phyloP scores from a whole-genome alignment of 768 basidiomycete genomes.

The Nidularia pulvinata region DNA sequence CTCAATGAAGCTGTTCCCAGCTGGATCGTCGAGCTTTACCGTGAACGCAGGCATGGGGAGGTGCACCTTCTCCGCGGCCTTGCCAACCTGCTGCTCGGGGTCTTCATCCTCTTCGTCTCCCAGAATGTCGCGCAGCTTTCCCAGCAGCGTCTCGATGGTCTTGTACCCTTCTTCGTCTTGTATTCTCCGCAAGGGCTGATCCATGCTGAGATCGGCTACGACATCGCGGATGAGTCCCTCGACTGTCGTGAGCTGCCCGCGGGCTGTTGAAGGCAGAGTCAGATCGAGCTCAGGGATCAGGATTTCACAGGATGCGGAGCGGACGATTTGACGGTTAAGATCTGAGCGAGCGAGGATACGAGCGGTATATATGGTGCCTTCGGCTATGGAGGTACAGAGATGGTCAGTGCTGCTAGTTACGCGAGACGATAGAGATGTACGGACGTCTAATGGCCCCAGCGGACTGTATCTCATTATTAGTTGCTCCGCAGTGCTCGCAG shows the following conservation, averaged over 20 bases:
- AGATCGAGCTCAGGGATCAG: constrained; percentile 86
- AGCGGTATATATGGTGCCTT: constrained; percentile 81
- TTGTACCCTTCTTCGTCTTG: constrained; percentile 71
- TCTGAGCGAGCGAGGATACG: constrained; percentile 74
- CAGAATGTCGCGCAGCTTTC: constrained; percentile 61
- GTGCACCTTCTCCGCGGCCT: constrained; percentile 32
- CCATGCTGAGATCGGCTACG: constrained; percentile 72
- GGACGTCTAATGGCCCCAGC: constrained; percentile 85
- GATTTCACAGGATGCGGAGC: constrained; percentile 82
- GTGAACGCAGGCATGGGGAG: constrained; percentile 74
- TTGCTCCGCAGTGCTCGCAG: constrained; percentile 88
- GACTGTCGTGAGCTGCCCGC: constrained; percentile 95
- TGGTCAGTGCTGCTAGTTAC: neutral
- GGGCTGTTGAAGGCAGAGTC: constrained; percentile 80
- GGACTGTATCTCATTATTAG: constrained; percentile 94
- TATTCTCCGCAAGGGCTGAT: constrained; percentile 83
- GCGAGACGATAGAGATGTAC: constrained; percentile 16
- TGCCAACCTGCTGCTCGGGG: constrained; percentile 32
- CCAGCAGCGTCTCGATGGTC: constrained; percentile 79
- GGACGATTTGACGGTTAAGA: constrained; percentile 91
- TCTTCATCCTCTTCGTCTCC: constrained; percentile 59
- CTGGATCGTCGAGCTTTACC: constrained; percentile 86
- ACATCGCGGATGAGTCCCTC: constrained; percentile 91
- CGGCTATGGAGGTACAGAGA: constrained; percentile 43
- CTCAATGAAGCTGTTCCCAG: constrained; percentile 97